These are phyloP conservation scores for Xylaria digitata DNA, from an alignment of 2,329 filamentous ascomycete genomes.

Conservation along the genomic window DNA sequence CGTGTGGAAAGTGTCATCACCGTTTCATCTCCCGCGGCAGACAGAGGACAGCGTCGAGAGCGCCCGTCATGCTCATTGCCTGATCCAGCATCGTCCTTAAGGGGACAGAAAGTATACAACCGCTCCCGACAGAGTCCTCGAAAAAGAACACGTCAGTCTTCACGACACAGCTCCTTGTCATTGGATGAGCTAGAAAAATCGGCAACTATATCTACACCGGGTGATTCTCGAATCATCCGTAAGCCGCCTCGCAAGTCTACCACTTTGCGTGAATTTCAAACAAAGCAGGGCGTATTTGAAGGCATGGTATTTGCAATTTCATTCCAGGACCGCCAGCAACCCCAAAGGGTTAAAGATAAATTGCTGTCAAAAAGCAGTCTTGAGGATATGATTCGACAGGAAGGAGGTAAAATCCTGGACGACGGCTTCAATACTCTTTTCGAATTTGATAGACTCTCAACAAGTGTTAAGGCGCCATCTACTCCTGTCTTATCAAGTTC, in stretches of 20 bases:
- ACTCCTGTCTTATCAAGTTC: conserved; percentile 40
- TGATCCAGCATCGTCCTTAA: conserved; percentile 37
- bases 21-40: conserved; percentile 51
- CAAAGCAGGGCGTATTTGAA: conserved; percentile 66
- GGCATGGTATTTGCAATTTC: conserved; percentile 92
- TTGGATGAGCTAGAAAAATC: conserved; percentile 62
- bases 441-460: conserved; percentile 55
- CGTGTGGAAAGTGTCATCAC: conserved; percentile 17
- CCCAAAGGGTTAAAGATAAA: conserved; percentile 66
- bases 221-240: conserved; percentile 36
- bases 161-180: conserved; percentile 55
- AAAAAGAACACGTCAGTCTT: conserved; percentile 42
- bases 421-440: conserved; percentile 88
- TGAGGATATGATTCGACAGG: conserved; percentile 71
- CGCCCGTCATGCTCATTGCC: conserved; percentile 40
- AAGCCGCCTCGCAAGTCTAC: conserved; percentile 42
- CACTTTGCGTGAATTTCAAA: conserved; percentile 35
- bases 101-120: conserved; percentile 44
- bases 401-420: conserved; percentile 78
- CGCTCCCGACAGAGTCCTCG: conserved; percentile 44
- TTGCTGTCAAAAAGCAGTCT: conserved; percentile 57
- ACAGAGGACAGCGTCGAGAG: conserved; percentile 48
- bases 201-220: conserved; percentile 49
- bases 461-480: conserved; percentile 45
- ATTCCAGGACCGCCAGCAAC: conserved; percentile 64